These are phyloP conservation scores for Tylopilus cervinicoccineus DNA, from an alignment of 768 basidiomycete genomes.

Conservation along the genomic window DNA sequence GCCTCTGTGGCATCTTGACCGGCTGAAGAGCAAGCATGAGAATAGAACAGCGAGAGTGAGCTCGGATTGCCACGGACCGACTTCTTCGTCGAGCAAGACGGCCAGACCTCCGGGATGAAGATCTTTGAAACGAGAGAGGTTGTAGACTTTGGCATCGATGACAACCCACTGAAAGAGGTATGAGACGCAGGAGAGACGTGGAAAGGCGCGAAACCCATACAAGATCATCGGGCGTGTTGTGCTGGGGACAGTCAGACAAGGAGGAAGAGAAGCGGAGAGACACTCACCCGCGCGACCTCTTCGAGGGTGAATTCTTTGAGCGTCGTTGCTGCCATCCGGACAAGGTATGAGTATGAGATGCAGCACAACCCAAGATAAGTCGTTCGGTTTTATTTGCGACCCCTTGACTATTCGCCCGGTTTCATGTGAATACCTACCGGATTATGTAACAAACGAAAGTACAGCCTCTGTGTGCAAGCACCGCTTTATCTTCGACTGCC, in stretches of 20 bases:
- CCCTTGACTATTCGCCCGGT: neutral
- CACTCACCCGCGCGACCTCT: slow-evolving; percentile 52
- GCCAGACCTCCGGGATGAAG: slow-evolving; percentile 82
- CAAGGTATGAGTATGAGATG: neutral
- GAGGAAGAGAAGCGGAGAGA: neutral
- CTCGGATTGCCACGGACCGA: slow-evolving; percentile 48
- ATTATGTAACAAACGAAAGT: neutral
- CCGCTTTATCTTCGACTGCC: too few species aligned
- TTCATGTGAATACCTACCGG: neutral
- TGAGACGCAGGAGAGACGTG: neutral
- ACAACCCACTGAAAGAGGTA: slow-evolving; percentile 61
- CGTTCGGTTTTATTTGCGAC: neutral
- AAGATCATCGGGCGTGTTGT: slow-evolving; percentile 75
- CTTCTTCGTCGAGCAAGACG: slow-evolving; percentile 73
- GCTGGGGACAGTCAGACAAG: slow-evolving; percentile 36
- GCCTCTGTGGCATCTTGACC: slow-evolving; percentile 85
- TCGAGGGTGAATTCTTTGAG: slow-evolving; percentile 50
- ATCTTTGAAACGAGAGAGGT: slow-evolving; percentile 72
- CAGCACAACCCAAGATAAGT: neutral
- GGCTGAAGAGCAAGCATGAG: slow-evolving; percentile 37
- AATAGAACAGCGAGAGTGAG: neutral
- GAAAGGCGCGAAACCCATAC: slow-evolving; percentile 35
- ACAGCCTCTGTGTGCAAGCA: too few species aligned
- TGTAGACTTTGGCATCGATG: slow-evolving; percentile 80
- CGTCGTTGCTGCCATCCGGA: slow-evolving; percentile 28